phyloP scores from a whole-genome alignment of 1,139 yeast species.

The Sugiyamaella pinicola region DNA sequence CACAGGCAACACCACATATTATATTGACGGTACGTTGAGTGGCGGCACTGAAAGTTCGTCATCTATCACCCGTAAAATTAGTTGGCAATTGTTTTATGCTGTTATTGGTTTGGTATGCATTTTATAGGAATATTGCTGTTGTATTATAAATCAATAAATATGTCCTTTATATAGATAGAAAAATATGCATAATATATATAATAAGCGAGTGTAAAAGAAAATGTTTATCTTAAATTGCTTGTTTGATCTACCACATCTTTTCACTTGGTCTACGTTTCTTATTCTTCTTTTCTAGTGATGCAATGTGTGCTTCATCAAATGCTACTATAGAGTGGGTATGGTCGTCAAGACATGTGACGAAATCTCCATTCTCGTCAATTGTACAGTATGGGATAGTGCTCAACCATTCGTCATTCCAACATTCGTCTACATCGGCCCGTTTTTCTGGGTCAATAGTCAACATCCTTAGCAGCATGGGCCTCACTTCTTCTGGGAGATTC shows the following conservation, averaged over 20 bases:
- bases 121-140: not conserved
- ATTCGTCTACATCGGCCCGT: slow-evolving; percentile 81
- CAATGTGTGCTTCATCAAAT: slow-evolving; percentile 93
- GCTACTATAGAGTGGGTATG: slow-evolving; percentile 89
- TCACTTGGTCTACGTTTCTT: slow-evolving; percentile 44
- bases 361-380: slow-evolving; percentile 42
- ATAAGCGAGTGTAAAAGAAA: not conserved
- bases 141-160: not conserved
- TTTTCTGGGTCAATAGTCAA: slow-evolving; percentile 41
- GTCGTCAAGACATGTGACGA: slow-evolving; percentile 44
- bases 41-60: slow-evolving; percentile 12
- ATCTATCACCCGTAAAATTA: not conserved
- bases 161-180: not conserved
- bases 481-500: slow-evolving; percentile 42
- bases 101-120: not conserved
- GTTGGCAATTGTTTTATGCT: not conserved
- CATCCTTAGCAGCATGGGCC: slow-evolving; percentile 40
- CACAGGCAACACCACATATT: slow-evolving; percentile 21
- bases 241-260: slow-evolving; percentile 41
- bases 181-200: slow-evolving; percentile 3
- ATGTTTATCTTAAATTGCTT: slow-evolving; percentile 9
- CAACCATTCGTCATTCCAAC: slow-evolving; percentile 80
- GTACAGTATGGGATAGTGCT: slow-evolving; percentile 56
- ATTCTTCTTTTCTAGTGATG: slow-evolving; percentile 73
- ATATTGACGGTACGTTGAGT: slow-evolving; percentile 33